Percentiles rank a stretch among this genome's conserved stretches.
phyloP scores from a whole-genome alignment of 2,329 filamentous ascomycete genomes.

The Aspergillus fructus region DNA sequence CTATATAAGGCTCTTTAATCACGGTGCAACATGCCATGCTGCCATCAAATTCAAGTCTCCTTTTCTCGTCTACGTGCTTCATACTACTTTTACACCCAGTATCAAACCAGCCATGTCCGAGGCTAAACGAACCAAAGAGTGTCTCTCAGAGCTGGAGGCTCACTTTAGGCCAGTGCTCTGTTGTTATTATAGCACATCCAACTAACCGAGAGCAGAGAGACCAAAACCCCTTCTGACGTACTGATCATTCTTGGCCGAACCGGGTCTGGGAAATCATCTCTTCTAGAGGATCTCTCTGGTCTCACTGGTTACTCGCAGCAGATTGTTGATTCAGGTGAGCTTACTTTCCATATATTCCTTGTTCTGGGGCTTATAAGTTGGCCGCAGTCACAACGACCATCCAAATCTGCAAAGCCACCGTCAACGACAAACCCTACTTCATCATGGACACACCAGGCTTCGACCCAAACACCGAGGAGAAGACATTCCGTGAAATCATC shows the following conservation, averaged over 20 bases:
- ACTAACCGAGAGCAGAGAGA: not conserved
- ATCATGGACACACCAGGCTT: conserved; percentile 10
- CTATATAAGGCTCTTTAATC: not conserved
- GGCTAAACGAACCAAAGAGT: not conserved
- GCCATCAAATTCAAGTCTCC: not conserved
- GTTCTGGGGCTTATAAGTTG: not conserved
- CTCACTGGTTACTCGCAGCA: conserved; percentile 5
- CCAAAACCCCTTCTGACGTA: not conserved
- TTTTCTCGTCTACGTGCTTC: not conserved
- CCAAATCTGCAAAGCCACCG: conserved; percentile 1
- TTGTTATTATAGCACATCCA: no score
- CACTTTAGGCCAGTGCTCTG: not conserved
- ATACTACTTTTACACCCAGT: not conserved
- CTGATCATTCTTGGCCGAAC: conserved; percentile 4
- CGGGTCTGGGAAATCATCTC: conserved; percentile 6
- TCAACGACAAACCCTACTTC: not conserved
- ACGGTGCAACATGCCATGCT: not conserved
- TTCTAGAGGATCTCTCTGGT: conserved; percentile 5
- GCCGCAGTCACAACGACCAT: not conserved
- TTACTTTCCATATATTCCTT: not conserved
- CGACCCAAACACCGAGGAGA: not conserved
- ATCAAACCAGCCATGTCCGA: not conserved
- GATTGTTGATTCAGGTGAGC: not conserved
- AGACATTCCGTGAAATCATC: not conserved
- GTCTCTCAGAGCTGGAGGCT: not conserved